Conservation (phyloP, 495 filamentous ascomycete genomes). For the Neurospora sp. region DNA sequence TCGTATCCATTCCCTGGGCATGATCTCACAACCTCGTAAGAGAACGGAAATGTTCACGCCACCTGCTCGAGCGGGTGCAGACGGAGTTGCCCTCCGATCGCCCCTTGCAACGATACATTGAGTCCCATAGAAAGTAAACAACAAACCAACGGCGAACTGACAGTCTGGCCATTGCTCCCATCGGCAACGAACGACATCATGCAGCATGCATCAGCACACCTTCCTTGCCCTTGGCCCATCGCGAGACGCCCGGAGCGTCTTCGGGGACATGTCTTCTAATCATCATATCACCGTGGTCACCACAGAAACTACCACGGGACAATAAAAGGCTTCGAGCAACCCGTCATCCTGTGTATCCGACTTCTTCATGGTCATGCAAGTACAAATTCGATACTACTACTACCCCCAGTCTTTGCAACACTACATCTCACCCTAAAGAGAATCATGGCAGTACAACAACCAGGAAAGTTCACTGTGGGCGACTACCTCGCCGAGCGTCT, state of each 20-base stretch:
- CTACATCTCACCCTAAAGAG: not conserved
- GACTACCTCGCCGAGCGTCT: conserved; percentile 63
- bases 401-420: not conserved
- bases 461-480: conserved; percentile 21
- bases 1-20: not conserved
- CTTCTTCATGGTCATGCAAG: not conserved
- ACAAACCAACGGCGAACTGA: not conserved
- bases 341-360: not conserved
- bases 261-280: not conserved
- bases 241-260: not conserved
- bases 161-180: not conserved
- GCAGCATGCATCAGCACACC: not conserved
- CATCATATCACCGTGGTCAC: not conserved
- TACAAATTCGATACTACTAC: not conserved
- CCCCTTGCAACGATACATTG: not conserved
- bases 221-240: not conserved
- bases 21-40: not conserved
- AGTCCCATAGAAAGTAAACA: not conserved
- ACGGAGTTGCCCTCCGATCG: not conserved
- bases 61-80: not conserved
- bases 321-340: not conserved
- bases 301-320: not conserved
- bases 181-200: not conserved
- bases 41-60: not conserved
- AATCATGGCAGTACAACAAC: not conserved